Evolutionary conservation across 106 monocot genomes (phyloP), one percentile per base, ranked within the genome.

Genomic region (Iris macrosiphon): DNA sequence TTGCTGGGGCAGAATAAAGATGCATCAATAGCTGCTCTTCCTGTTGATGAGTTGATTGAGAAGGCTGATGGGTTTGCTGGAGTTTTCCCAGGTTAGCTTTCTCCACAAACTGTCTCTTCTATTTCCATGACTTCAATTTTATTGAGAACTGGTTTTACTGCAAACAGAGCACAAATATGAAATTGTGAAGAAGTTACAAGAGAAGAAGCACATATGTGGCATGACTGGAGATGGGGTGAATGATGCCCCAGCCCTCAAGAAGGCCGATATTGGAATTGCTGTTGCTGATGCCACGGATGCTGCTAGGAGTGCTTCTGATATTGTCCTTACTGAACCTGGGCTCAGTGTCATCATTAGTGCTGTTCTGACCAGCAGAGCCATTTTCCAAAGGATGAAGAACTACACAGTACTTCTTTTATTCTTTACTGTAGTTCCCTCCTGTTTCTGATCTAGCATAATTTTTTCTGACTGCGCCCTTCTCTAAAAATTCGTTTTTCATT

Each of bases 31-130:
- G 23, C 10, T 12, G 49, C 21, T 11, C 49, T 49, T 8, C 49
- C 49, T 10, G 23, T 49, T 25, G 49, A 49, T 23, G 49, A 49
- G 25, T 16, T 79, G 5, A 79, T 79, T 26, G 79, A 79, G 68
- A 79, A 45, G 40, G 79, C 79, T 12, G 79, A 79, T 30, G 79
- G 79, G 6, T 79, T 79, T 18, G 79, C 79, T 6, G 79, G 79
- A 32, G 79, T 79, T 21, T 79, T 79, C 68, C 79, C 79, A 0
- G 59, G 34, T 35, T 4, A 35, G 34, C 4, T 35, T 35, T 35
- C 7, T 35, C 10, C 7, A 6, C 34, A 35, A 6, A 35, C 10
- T 35, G 34, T 10, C 34, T 35, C 4, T 35, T 35, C 34, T 35
- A 35, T 35, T 49, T n/a, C n/a, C n/a, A n/a, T 6, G 34, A 6